phyloP scores from a whole-genome alignment of 371 early-diverging fungal species.

The Mucor piriformis region DNA sequence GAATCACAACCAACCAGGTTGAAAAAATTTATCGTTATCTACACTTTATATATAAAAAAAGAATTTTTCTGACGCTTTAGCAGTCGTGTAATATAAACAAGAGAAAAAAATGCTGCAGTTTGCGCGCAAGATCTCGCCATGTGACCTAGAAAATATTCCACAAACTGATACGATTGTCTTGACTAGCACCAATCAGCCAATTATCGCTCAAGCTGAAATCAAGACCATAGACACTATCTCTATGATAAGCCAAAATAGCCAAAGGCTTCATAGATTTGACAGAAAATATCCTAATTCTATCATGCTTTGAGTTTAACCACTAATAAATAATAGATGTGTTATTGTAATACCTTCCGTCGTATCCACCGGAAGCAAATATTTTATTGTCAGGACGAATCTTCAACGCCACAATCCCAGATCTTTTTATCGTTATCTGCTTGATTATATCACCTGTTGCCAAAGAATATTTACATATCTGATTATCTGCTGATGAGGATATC shows the following conservation, averaged over 20 bases:
- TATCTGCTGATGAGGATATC: conserved; percentile 48
- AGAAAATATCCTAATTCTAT: conserved; percentile 55
- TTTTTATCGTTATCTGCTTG: conserved; percentile 40
- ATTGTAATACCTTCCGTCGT: conserved; percentile 46
- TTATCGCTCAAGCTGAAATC: conserved; percentile 32
- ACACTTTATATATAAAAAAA: not conserved
- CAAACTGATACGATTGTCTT: conserved; percentile 53
- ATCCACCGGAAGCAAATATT: conserved; percentile 58
- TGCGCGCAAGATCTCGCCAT: conserved; percentile 1
- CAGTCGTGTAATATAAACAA: not conserved
- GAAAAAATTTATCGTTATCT: not conserved
- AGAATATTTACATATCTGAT: conserved; percentile 45
- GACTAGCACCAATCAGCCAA: conserved; percentile 47
- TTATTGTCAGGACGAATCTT: conserved; percentile 51
- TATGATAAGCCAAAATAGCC: conserved; percentile 52
- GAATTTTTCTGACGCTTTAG: not conserved
- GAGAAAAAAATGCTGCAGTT: not conserved
- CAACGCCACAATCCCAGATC: conserved; percentile 42
- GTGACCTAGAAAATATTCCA: conserved; percentile 49
- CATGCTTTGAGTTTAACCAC: too few relatives aligned
- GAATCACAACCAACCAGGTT: conserved; percentile 3
- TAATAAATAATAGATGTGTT: not conserved
- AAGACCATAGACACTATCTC: conserved; percentile 46
- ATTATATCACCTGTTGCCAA: conserved; percentile 27
- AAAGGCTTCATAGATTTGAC: conserved; percentile 48